phyloP scores from a whole-genome alignment of 192 early-diverging fungal species.

The Ramicandelaber brevisporus region DNA sequence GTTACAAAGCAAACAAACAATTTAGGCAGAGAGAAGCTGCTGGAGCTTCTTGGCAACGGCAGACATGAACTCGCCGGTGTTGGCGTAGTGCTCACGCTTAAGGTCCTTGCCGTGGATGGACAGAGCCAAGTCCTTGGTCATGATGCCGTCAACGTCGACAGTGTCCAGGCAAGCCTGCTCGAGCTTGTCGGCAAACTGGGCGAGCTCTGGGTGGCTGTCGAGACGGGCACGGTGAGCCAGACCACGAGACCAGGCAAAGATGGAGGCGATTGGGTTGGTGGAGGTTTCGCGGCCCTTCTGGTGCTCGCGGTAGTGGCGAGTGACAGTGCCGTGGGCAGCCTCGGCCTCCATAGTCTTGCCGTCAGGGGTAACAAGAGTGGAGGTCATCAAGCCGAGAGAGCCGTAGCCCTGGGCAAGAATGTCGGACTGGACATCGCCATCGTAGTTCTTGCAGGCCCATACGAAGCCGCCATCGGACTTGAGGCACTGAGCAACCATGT shows the following conservation, averaged over 20 bases:
- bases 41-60: conserved; percentile 42
- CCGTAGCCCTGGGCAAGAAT: conserved; percentile 93
- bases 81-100: conserved; percentile 58
- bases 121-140: conserved; percentile 97
- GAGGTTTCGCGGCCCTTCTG: conserved; percentile 84
- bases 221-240: conserved; percentile 85
- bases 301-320: conserved; percentile 83
- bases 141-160: conserved; percentile 52
- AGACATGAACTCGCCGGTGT: conserved; percentile 66
- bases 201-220: conserved; percentile 52
- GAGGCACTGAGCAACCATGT: conserved; percentile 93
- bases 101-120: conserved; percentile 69
- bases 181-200: conserved; percentile 45
- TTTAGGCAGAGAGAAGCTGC: too few species aligned
- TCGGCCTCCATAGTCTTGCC: conserved; percentile 73
- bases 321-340: conserved; percentile 94
- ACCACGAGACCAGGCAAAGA: conserved; percentile 90
- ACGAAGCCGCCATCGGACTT: conserved; percentile 87
- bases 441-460: conserved; percentile 89
- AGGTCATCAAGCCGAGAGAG: conserved; percentile 88
- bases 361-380: conserved; percentile 80
- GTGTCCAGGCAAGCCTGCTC: conserved; percentile 76
- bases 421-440: conserved; percentile 89
- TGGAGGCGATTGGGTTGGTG: conserved; percentile 92
- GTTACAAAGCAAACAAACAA: too few species aligned